phyloP scores from a whole-genome alignment of 2,329 filamentous ascomycete species.

The Dactylellina cionopaga region DNA sequence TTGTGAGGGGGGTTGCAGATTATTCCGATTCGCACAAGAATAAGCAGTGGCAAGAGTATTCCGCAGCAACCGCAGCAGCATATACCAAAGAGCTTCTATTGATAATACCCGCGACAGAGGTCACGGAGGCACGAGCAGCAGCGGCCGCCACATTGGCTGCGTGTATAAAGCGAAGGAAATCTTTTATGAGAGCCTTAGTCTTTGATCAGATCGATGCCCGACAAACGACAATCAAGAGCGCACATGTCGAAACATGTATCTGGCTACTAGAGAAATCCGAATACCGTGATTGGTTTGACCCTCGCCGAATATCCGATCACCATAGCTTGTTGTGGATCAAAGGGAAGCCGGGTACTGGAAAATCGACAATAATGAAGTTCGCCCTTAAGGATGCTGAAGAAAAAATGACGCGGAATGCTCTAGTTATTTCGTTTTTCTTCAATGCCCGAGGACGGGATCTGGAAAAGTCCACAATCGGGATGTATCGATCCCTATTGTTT shows the following conservation, averaged over 20 bases:
- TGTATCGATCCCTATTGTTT: slow-evolving; percentile 66
- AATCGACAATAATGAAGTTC: slow-evolving; percentile 65
- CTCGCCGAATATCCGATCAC: slow-evolving; percentile 38
- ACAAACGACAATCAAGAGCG: slow-evolving; percentile 59
- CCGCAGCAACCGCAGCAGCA: slow-evolving; percentile 32
- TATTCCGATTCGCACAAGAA: slow-evolving; percentile 56
- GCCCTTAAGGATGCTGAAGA: slow-evolving; percentile 53
- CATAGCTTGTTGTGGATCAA: slow-evolving; percentile 59
- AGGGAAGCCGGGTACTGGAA: slow-evolving; percentile 62
- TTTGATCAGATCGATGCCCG: slow-evolving; percentile 63
- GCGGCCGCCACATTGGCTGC: neutral
- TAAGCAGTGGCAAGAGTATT: slow-evolving; percentile 53
- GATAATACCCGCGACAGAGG: neutral
- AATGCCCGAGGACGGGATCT: slow-evolving; percentile 63
- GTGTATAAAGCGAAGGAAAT: neutral
- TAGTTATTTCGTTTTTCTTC: slow-evolving; percentile 65
- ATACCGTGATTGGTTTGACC: slow-evolving; percentile 62
- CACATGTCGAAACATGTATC: slow-evolving; percentile 61
- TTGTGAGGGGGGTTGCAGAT: slow-evolving; percentile 53
- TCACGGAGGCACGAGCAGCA: too few species aligned
- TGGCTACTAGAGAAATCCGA: slow-evolving; percentile 61
- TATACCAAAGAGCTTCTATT: slow-evolving; percentile 12
- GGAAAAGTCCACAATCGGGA: slow-evolving; percentile 64
- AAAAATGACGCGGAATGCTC: slow-evolving; percentile 45
- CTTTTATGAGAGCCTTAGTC: slow-evolving; percentile 58